A percentile compares a stretch with the other conserved stretches of the same genome.
Evolutionary conservation across 2,329 filamentous ascomycete species (phyloP).

Genomic region (Blastomyces gilchristii): DNA sequence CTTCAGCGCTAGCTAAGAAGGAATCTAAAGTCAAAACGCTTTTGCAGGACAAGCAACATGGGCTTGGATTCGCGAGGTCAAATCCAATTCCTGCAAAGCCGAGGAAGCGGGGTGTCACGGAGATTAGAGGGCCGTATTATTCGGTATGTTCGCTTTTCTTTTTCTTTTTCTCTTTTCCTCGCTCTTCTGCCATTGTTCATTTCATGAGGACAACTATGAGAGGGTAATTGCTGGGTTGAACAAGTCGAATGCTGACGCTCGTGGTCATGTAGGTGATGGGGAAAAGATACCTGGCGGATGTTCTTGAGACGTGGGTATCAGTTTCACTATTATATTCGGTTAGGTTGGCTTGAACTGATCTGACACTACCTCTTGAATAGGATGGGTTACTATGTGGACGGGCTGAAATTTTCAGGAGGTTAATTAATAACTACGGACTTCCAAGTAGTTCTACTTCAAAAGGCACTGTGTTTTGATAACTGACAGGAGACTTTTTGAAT

Average conservation of each 20-base stretch:
- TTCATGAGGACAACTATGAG: not conserved
- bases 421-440: too few species aligned
- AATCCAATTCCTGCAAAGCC: slow-evolving; percentile 43
- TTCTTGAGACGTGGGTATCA: slow-evolving; percentile 41
- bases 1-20: not conserved
- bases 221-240: not conserved
- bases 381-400: slow-evolving; percentile 46
- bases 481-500: not conserved
- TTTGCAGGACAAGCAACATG: slow-evolving; percentile 41
- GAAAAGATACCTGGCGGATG: slow-evolving; percentile 42
- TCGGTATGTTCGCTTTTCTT: slow-evolving; percentile 26
- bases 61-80: slow-evolving; percentile 43
- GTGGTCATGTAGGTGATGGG: slow-evolving; percentile 36
- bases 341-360: not conserved
- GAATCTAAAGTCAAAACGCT: slow-evolving; percentile 25
- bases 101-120: slow-evolving; percentile 41
- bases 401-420: slow-evolving; percentile 46
- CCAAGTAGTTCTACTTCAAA: too few species aligned
- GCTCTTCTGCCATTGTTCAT: not conserved
- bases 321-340: not conserved
- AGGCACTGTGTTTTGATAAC: not conserved
- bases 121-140: slow-evolving; percentile 49
- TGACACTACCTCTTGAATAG: slow-evolving; percentile 19
- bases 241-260: slow-evolving; percentile 7
- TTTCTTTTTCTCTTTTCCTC: too few species aligned